Base-by-base conservation (phyloP, 139 green algal genomes). In the Nannochloris sp. region DNA sequence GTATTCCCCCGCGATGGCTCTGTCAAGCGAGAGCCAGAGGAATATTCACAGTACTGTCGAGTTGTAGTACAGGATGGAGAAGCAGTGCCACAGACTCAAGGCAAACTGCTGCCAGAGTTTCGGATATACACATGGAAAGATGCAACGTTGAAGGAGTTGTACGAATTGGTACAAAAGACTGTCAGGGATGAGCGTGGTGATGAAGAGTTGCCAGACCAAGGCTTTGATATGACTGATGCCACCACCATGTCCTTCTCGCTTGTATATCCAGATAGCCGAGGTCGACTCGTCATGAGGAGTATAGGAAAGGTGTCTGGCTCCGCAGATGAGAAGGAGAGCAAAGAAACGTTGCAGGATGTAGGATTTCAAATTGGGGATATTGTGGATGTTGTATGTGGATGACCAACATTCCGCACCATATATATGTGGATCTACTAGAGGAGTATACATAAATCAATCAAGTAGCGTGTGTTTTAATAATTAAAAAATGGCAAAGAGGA, bases 101-200 rank as follows among this genome's bases (percentile, higher is more conserved):
- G 9, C 12, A 19, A 34, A 19, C 55, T 24, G 6, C 15, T 46
- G n/a, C 64, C 70, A 5, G 80, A 88, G 57, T 57, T 88, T 14
- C 78, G 86, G 49, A 81, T 96, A 5, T 90, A 96, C 86, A 97
- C 90, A 0, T 97, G 90, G 90, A 78, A 76, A 68, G 90, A 97
- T 67, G 90, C 90, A n/a, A 89, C 80, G 2, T 74, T 97, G 54
- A 64, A 64, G 15, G 90, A 97, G 73, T 75, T 97, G n/a, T 81
- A 80, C 4, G 90, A 96, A 23, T 74, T 96, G 16, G 75, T 97
- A 1, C 88, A 93, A 67, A 83, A 94, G 59, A 85, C 93, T 79
- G 6, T 60, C 69, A n/a, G 88, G 90, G n/a, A 59, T 67, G 3
- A 97, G 91, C 67, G 83, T 95, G 0, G 90, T 96, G 85, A 75